Conservation (phyloP, 176 grass and related monocot species). For the Hordeum vulgare region MorexV3_pseudomolecules_assembly NC_058520.1:510763318-510763817, state of each 20-base stretch:
- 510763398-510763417: conserved; percentile 37
- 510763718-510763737: conserved; percentile 55
- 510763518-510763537: neutral
- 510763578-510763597: neutral
- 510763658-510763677: conserved; percentile 22
- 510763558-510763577: too few relatives aligned
- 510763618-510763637: neutral
- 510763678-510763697: conserved; percentile 43
- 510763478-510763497: neutral
- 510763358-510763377: too few relatives aligned
- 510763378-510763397: too few relatives aligned
- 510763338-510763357: too few relatives aligned
- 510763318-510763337: too few relatives aligned
- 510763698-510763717: conserved; percentile 32
- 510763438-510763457: conserved; percentile 61
- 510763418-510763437: conserved; percentile 80
- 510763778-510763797: conserved; percentile 77
- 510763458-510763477: neutral
- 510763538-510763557: neutral
- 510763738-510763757: conserved; percentile 27
- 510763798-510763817: conserved; percentile 36
- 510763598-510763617: neutral
- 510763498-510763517: neutral
- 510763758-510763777: conserved; percentile 7
- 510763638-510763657: neutral